A percentile compares a stretch with the other conserved stretches of the same genome.
Evolutionary conservation across 179 eudicot genomes (phyloP).

Genomic region (Pouteria campechiana): DNA sequence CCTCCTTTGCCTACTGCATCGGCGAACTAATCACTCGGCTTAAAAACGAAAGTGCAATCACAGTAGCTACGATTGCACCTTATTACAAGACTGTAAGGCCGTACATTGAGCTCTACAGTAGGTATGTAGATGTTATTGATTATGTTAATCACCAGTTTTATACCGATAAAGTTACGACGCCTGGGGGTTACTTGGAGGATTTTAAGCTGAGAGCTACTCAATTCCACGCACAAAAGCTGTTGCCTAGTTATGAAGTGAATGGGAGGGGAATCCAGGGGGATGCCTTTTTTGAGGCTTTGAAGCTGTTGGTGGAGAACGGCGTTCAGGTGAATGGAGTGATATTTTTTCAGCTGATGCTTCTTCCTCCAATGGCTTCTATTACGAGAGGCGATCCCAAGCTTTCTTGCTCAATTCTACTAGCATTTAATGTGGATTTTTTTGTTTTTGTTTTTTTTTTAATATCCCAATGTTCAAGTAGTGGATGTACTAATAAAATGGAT

Average conservation of each 20-base stretch:
- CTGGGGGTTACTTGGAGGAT: conserved; percentile 14
- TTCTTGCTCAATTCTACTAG: conserved; percentile 24
- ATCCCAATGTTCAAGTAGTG: no score
- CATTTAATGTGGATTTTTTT: no score
- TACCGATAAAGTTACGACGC: conserved; percentile 24
- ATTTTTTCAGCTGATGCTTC: conserved; percentile 39
- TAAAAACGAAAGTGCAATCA: conserved; percentile 26
- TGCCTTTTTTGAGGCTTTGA: conserved; percentile 22
- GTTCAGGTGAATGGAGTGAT: conserved; percentile 26
- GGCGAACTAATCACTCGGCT: conserved; percentile 27
- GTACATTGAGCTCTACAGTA: conserved; percentile 9
- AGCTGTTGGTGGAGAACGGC: conserved; percentile 17
- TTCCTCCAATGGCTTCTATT: conserved; percentile 10
- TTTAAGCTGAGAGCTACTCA: conserved; percentile 7
- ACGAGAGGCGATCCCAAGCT: conserved; percentile 25
- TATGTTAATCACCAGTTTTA: conserved; percentile 36
- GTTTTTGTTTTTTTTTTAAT: no score
- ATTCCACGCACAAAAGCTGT: conserved; percentile 14
- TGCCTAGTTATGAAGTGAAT: conserved; percentile 34
- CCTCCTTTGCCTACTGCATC: conserved; percentile 27
- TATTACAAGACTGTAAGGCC: conserved; percentile 13
- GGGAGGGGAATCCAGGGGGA: conserved; percentile 46
- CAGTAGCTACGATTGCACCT: conserved; percentile 27
- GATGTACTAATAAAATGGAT: no score
- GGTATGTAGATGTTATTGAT: conserved; percentile 19